Evolutionary conservation across 257 asterid genomes (phyloP).

Genomic region (Pogostemon cablin): DNA sequence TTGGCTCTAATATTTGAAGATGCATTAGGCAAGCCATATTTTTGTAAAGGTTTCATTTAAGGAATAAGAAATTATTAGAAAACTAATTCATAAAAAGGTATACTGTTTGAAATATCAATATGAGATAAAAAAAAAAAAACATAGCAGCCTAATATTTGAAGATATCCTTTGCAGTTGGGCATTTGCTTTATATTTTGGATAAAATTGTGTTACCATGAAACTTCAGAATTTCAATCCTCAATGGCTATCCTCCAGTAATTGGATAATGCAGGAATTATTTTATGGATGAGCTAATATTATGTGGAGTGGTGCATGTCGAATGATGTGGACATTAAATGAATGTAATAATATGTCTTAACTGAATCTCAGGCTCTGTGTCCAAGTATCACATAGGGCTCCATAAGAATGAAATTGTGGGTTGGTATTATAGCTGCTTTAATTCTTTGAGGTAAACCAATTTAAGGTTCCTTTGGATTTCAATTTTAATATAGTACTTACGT

Average conservation of each 20-base stretch:
- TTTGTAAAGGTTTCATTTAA: neutral
- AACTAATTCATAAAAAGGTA: neutral
- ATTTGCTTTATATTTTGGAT: neutral
- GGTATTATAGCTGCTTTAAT: slow-evolving; percentile 15
- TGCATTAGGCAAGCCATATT: neutral
- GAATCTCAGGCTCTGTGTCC: slow-evolving; percentile 1
- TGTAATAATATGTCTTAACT: slow-evolving; percentile 13
- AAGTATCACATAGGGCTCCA: neutral
- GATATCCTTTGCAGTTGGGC: neutral
- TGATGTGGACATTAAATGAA: slow-evolving; percentile 7
- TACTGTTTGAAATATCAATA: neutral
- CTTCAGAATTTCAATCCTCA: slow-evolving; percentile 6
- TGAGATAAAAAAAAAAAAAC: neutral
- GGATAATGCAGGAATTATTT: neutral
- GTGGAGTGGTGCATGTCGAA: neutral
- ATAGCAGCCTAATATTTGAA: slow-evolving; percentile 8
- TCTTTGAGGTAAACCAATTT: slow-evolving; percentile 7
- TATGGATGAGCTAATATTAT: slow-evolving; percentile 22
- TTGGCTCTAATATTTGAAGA: neutral
- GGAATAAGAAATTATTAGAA: slow-evolving; percentile 4
- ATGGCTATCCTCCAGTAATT: neutral
- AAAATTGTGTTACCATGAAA: slow-evolving; percentile 5
- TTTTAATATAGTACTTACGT: neutral
- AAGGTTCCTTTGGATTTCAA: neutral
- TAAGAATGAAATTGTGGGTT: slow-evolving; percentile 13